Conservation (phyloP, 805 yeast genomes). For the Suhomyces pyralidae region DNA sequence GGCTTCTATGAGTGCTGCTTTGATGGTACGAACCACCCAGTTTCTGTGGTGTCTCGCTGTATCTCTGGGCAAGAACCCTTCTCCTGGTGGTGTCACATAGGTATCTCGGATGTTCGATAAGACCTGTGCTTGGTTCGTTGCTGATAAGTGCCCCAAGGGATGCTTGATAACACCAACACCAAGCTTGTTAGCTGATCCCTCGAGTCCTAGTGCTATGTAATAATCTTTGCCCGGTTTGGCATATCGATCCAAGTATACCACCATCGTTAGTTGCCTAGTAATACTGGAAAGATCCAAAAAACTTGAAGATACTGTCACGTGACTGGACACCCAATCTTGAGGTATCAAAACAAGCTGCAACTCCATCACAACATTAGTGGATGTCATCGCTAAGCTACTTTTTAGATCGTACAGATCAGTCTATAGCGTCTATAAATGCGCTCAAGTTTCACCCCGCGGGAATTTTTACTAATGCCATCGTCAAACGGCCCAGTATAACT, state of each 20-base stretch:
- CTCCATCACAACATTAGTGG: background rate
- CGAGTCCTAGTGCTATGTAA: constrained; percentile 83
- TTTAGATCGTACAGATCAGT: constrained; percentile 33
- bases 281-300: background rate
- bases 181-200: constrained; percentile 95
- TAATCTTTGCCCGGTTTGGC: constrained; percentile 42
- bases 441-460: constrained; percentile 57
- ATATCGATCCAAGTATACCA: constrained; percentile 47
- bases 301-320: background rate
- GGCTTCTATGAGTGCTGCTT: constrained; percentile 63
- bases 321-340: background rate
- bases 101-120: constrained; percentile 93
- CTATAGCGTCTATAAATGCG: constrained; percentile 38
- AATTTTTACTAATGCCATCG: constrained; percentile 61
- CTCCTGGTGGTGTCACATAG: constrained; percentile 95
- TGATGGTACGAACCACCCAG: constrained; percentile 83
- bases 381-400: constrained; percentile 22
- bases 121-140: constrained; percentile 64
- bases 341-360: background rate
- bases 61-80: constrained; percentile 94
- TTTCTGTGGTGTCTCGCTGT: constrained; percentile 95
- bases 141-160: constrained; percentile 53
- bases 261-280: constrained; percentile 10
- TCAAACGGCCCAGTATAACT: constrained; percentile 51
- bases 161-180: constrained; percentile 93